Evolutionary conservation across 805 yeast genomes (phyloP).

Genomic region (Nakazawaea laoshanensis): DNA sequence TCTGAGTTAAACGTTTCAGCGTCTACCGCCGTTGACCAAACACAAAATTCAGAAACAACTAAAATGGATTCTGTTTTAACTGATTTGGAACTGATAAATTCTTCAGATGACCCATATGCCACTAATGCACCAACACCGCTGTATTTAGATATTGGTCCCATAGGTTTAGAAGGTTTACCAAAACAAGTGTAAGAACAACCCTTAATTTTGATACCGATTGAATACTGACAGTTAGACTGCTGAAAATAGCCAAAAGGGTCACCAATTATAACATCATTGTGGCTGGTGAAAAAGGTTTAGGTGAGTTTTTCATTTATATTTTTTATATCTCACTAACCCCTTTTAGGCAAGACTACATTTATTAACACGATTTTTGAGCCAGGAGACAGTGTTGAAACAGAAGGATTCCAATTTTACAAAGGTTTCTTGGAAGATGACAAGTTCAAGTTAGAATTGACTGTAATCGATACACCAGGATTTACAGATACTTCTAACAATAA

Average conservation of each 20-base stretch:
- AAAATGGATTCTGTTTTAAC: no score
- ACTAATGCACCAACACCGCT: no score
- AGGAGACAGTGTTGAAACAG: slow-evolving; percentile 28
- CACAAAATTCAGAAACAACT: no score
- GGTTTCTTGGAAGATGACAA: slow-evolving; percentile 53
- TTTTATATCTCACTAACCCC: slow-evolving; percentile 2
- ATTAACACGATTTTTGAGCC: slow-evolving; percentile 68
- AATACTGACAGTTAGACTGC: slow-evolving; percentile 34
- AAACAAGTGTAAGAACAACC: slow-evolving; percentile 3
- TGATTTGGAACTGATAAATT: no score
- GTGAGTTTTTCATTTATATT: slow-evolving; percentile 27
- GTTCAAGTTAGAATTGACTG: slow-evolving; percentile 50
- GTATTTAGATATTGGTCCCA: background rate
- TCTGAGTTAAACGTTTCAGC: no score
- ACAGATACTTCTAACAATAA: slow-evolving; percentile 63
- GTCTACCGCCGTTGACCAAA: no score
- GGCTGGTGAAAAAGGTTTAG: slow-evolving; percentile 87
- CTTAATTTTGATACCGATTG: background rate
- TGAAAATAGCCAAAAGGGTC: slow-evolving; percentile 65
- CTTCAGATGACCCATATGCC: no score
- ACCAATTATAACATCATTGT: slow-evolving; percentile 74
- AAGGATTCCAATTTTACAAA: slow-evolving; percentile 24
- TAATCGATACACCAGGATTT: slow-evolving; percentile 72
- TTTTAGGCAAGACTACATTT: slow-evolving; percentile 64
- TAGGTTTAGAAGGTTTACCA: slow-evolving; percentile 1